Percentiles rank a stretch among this genome's conserved stretches.
Conservation (phyloP, 2,329 filamentous ascomycete genomes). For the Atkinsonella texensis region DNA sequence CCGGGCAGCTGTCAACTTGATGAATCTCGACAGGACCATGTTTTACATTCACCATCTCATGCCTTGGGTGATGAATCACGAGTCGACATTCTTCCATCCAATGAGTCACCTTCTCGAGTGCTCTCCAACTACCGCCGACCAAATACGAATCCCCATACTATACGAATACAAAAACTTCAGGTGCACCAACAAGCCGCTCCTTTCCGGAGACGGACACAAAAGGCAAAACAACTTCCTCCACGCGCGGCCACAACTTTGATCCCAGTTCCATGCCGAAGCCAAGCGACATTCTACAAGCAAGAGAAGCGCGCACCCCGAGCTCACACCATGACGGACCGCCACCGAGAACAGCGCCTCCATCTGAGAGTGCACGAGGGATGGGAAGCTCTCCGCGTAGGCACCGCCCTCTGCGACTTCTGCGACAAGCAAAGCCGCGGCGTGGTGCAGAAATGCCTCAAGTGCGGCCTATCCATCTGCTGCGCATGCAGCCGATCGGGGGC, state of each 20-base stretch:
- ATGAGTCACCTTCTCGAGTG: no score
- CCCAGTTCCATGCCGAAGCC: background rate
- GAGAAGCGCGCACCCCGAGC: background rate
- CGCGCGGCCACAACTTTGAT: no score
- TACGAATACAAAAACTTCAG: no score
- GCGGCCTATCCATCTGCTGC: conserved; percentile 14
- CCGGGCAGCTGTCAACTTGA: background rate
- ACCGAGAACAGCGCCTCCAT: conserved; percentile 4
- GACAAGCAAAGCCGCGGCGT: conserved; percentile 12
- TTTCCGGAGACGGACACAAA: no score
- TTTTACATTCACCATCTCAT: no score
- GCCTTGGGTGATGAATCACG: no score
- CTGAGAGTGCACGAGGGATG: conserved; percentile 10
- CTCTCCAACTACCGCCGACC: no score
- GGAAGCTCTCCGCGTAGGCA: conserved; percentile 12
- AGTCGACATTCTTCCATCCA: no score
- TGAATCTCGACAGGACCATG: background rate
- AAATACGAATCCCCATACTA: no score
- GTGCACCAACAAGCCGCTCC: no score
- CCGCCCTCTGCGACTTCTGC: conserved; percentile 17
- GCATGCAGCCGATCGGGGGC: conserved; percentile 10
- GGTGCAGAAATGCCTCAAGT: conserved; percentile 13
- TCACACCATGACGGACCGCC: background rate
- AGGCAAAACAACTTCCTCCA: background rate
- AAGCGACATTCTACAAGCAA: background rate